Conservation (phyloP, 164 flowering plant genomes). For the Magnolia kwangsiensis region DNA sequence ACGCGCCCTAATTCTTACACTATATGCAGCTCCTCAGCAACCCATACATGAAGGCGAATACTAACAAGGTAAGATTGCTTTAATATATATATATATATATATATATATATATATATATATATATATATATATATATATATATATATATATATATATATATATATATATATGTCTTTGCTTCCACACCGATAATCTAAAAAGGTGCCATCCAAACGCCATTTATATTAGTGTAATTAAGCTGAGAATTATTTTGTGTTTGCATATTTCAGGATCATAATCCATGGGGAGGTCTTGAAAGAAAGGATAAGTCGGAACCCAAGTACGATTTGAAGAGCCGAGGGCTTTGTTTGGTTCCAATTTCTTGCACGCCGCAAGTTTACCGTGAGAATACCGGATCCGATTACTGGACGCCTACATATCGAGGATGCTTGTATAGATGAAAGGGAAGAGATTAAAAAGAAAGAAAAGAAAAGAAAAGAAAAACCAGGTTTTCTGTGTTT, state of each 20-base stretch:
- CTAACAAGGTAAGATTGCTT: constrained; percentile 35
- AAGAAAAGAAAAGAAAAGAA: background rate
- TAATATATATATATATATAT: background rate
- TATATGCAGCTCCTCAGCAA: constrained; percentile 49
- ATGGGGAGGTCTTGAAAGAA: constrained; percentile 55
- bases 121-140: background rate
- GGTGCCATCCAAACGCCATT: background rate
- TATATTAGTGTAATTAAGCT: background rate
- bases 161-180: background rate
- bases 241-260: background rate
- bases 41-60: constrained; percentile 54
- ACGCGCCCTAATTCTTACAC: background rate
- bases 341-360: constrained; percentile 61
- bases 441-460: background rate
- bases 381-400: constrained; percentile 61
- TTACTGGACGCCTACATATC: constrained; percentile 62
- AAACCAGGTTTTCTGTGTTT: background rate
- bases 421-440: constrained; percentile 66
- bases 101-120: background rate
- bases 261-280: constrained; percentile 38
- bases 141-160: background rate
- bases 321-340: constrained; percentile 57
- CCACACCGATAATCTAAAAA: background rate
- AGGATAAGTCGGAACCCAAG: constrained; percentile 36
- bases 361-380: constrained; percentile 51